These are phyloP conservation scores for Chlorella sp. DNA, from an alignment of 139 green algal genomes.

Conservation along the genomic window DNA sequence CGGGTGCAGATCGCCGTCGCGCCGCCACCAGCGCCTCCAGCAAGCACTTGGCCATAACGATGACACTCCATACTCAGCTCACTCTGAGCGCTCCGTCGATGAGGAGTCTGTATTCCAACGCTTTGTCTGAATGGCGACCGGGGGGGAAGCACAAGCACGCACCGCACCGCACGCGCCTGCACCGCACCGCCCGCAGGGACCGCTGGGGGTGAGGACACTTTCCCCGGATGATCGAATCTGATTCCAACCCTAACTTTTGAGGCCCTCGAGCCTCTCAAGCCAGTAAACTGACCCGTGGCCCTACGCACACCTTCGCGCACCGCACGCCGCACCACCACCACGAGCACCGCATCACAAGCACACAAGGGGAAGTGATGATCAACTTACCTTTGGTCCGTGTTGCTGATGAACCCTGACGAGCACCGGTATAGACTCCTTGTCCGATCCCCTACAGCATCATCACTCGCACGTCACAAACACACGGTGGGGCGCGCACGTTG, in stretches of 20 bases:
- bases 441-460: not conserved
- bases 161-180: not conserved
- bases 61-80: conserved; percentile 47
- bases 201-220: conserved; percentile 42
- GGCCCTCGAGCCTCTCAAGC: conserved; percentile 34
- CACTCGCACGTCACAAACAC: not conserved
- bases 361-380: conserved; percentile 39
- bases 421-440: conserved; percentile 28
- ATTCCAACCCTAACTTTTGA: conserved; percentile 30
- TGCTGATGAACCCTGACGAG: conserved; percentile 62
- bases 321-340: too few species aligned
- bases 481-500: conserved; percentile 12
- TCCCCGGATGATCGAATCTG: conserved; percentile 43
- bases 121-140: conserved; percentile 9
- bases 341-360: not conserved
- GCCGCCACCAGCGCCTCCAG: not conserved
- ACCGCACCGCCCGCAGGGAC: not conserved
- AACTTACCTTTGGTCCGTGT: conserved; percentile 68
- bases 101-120: conserved; percentile 34
- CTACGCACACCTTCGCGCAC: not conserved
- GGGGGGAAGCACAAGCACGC: too few species aligned
- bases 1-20: too few species aligned
- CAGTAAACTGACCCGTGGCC: conserved; percentile 40
- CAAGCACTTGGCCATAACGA: conserved; percentile 13
- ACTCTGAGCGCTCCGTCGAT: conserved; percentile 34